Percentiles rank a stretch among this genome's conserved stretches.
Conservation (phyloP, 2,329 filamentous ascomycete species). For the Gyromitra esculenta region DNA sequence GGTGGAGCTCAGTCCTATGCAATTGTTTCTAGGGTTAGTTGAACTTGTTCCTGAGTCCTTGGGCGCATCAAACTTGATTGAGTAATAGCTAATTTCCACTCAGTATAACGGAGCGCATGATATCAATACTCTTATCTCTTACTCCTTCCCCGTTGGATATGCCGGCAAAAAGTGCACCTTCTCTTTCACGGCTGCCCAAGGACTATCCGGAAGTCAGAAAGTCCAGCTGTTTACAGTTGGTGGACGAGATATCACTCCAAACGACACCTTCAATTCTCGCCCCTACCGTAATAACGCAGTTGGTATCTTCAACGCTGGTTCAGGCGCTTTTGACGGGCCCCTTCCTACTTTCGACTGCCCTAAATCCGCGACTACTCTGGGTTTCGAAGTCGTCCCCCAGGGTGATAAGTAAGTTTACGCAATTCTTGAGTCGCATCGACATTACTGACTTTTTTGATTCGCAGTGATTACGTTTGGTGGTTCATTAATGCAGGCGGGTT, state of each 20-base stretch:
- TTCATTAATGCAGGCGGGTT: neutral
- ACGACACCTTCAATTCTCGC: slow-evolving; percentile 1
- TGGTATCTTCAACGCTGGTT: slow-evolving; percentile 12
- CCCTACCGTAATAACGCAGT: slow-evolving; percentile 6
- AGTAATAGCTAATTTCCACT: neutral
- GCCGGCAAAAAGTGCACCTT: slow-evolving; percentile 7
- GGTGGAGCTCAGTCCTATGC: neutral
- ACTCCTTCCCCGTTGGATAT: neutral
- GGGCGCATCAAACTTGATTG: neutral
- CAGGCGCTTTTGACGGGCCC: neutral
- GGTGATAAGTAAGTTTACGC: slow-evolving; percentile 13
- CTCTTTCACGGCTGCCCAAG: neutral
- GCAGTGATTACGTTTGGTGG: slow-evolving; percentile 4
- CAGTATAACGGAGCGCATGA: slow-evolving; percentile 14
- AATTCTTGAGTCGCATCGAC: neutral
- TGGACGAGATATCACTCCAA: neutral
- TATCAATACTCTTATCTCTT: neutral
- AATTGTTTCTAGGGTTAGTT: slow-evolving; percentile 19
- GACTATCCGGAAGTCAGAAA: neutral
- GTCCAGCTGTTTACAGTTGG: slow-evolving; percentile 35
- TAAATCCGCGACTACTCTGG: neutral
- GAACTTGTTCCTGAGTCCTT: neutral
- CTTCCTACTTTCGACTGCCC: slow-evolving; percentile 9
- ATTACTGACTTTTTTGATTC: slow-evolving; percentile 10
- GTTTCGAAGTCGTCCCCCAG: slow-evolving; percentile 18